A percentile compares a stretch with the other conserved stretches of the same genome.
Evolutionary conservation across 2,329 filamentous ascomycete species (phyloP).

Genomic region (Didymellaceae sp.): DNA sequence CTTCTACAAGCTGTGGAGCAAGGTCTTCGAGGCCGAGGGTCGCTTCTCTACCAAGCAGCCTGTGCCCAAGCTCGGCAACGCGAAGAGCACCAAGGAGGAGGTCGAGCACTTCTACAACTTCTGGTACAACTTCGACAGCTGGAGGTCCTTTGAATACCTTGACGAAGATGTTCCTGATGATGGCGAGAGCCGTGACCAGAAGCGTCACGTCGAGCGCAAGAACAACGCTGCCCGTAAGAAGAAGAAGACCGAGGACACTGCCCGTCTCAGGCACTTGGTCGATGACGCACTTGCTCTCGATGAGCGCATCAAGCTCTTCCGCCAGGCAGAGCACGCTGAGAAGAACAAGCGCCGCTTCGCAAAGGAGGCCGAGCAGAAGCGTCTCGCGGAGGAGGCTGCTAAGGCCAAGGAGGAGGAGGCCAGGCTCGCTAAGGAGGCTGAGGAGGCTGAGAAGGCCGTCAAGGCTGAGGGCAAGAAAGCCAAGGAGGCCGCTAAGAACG

Average conservation of each 20-base stretch:
- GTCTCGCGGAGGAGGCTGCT: constrained; percentile 81
- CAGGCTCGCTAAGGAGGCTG: constrained; percentile 79
- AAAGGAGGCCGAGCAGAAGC: constrained; percentile 89
- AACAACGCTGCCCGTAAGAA: constrained; percentile 97
- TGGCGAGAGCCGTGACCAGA: constrained; percentile 98
- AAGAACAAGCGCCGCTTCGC: constrained; percentile 97
- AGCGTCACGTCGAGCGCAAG: constrained; percentile 97
- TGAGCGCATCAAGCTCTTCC: constrained; percentile 97
- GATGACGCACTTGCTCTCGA: constrained; percentile 85
- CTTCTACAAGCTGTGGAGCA: constrained; percentile 94
- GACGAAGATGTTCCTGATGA: constrained; percentile 99
- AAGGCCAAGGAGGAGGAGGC: constrained; percentile 85
- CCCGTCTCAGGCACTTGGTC: constrained; percentile 85
- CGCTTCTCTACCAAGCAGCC: constrained; percentile 93
- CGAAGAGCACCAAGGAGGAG: constrained; percentile 83
- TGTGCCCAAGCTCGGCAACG: constrained; percentile 84
- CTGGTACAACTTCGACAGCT: constrained; percentile 99
- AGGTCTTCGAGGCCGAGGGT: constrained; percentile 87
- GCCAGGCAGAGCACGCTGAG: constrained; percentile 84
- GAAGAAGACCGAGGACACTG: constrained; percentile 98
- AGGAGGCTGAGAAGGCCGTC: constrained; percentile 83
- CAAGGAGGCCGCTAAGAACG: constrained; percentile 98
- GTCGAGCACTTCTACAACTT: constrained; percentile 99
- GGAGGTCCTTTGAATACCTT: constrained; percentile 96
- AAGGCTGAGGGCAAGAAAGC: constrained; percentile 90